Base-by-base conservation (phyloP, 2,329 filamentous ascomycete species). In the Cladosporium sp. region DNA sequence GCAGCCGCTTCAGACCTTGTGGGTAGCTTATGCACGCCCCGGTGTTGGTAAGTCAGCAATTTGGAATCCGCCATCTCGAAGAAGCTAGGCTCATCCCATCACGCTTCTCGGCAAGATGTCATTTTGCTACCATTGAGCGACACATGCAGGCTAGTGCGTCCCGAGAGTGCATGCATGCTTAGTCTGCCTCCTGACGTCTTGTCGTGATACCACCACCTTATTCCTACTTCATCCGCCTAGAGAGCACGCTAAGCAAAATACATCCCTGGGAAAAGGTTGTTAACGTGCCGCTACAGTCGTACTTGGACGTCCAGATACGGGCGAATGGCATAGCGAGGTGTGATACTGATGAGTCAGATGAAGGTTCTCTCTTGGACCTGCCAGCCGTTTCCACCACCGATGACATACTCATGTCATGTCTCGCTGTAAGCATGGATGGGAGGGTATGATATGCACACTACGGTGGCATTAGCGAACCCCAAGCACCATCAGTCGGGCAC, bases 301-400 rank as follows among this genome's bases (percentile, higher is more conserved):
- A 59, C 36, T 36, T 34, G 24, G 36, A 28, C 14, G 36, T 47
- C 57, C 57, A 28, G 38, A 59, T 62, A 30, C 51, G 44, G 59
- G 15, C 44, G 32, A 21, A 59, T 21, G 12, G 34, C 15, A 52
- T 18, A 38, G 59, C n/a, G n/a, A 55, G 51, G 61, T 57, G 61
- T 64, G 61, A 57, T 57, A 52, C 61, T 64, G 61, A 64, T 64
- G 61, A 64, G 36, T 64, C 61, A 64, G 61, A 63, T 44, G 32
- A 64, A 57, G 34, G 61, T 26, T 55, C 36, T 24, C 61, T 55
- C 51, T 24, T 34, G 61, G 15, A 44, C 36, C 30, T 47, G 44
- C 61, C 61, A 64, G 51, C 41, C 49, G 18, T 21, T 64, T 57
- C 51, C 24, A 55, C 30, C 61, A 28, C 28, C 51, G 61, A 64